These are phyloP conservation scores for Saccharomyces hybrid DNA, from an alignment of 1,139 yeast species.

Conservation along the genomic window DNA sequence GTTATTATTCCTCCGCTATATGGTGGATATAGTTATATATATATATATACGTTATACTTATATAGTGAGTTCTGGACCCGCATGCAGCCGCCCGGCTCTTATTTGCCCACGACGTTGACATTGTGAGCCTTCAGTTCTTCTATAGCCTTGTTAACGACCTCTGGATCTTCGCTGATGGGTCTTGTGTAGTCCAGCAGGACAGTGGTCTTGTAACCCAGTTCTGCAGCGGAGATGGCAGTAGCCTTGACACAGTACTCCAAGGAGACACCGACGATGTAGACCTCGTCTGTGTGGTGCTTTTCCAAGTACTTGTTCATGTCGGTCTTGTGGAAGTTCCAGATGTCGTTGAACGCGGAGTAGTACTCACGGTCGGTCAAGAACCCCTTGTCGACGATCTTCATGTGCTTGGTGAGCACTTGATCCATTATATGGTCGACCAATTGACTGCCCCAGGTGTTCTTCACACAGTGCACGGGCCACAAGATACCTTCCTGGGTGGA, in stretches of 20 bases:
- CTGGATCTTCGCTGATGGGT: conserved; percentile 37
- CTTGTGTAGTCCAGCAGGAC: conserved; percentile 50
- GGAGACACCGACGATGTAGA: conserved; percentile 75
- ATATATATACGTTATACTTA: background rate
- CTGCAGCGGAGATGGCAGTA: conserved; percentile 63
- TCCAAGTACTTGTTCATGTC: conserved; percentile 47
- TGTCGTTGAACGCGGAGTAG: conserved; percentile 82
- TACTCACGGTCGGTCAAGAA: conserved; percentile 64
- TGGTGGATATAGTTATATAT: background rate
- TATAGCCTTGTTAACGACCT: conserved; percentile 11
- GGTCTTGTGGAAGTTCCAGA: conserved; percentile 66
- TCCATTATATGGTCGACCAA: conserved; percentile 44
- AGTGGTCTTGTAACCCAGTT: conserved; percentile 52
- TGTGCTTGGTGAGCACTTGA: conserved; percentile 24
- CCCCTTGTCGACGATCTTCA: conserved; percentile 56
- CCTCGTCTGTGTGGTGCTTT: conserved; percentile 43
- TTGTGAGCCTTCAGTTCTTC: conserved; percentile 15
- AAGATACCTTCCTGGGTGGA: conserved; percentile 37
- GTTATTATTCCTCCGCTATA: background rate
- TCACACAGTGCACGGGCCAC: conserved; percentile 93
- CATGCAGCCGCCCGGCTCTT: background rate
- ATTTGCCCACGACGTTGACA: conserved; percentile 3
- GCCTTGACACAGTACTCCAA: conserved; percentile 76
- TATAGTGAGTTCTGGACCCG: background rate
- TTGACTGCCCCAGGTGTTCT: conserved; percentile 56